Percentiles rank a stretch among this genome's conserved stretches.
These are phyloP conservation scores for Begonia loranthoides DNA, from an alignment of 306 rosid species.

Conservation along the genomic window DNA sequence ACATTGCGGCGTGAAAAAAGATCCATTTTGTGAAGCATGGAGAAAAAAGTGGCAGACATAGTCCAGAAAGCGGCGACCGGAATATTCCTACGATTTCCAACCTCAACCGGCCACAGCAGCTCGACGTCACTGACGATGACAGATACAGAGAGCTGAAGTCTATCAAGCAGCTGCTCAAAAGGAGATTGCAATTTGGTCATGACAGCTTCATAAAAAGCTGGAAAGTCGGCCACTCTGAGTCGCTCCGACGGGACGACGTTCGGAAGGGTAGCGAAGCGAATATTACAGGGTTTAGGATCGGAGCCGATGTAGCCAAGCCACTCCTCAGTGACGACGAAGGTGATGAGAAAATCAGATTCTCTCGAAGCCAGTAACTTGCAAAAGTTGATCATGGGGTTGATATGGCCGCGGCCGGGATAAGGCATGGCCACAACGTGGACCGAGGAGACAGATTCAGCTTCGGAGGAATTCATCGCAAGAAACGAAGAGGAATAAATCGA, in stretches of 20 bases:
- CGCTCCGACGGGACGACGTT: constrained; percentile 36
- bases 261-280: constrained; percentile 22
- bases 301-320: constrained; percentile 25
- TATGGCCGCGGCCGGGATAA: constrained; percentile 30
- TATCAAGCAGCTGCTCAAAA: constrained; percentile 27
- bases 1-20: constrained; percentile 3
- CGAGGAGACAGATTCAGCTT: not conserved
- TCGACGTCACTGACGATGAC: constrained; percentile 21
- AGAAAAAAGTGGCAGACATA: constrained; percentile 30
- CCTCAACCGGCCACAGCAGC: constrained; percentile 21
- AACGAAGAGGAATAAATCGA: too few species aligned
- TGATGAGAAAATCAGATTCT: constrained; percentile 17
- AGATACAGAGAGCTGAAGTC: constrained; percentile 18
- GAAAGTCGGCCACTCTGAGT: constrained; percentile 21
- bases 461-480: not conserved
- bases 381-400: constrained; percentile 52
- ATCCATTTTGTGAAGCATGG: constrained; percentile 15
- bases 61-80: constrained; percentile 37
- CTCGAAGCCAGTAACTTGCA: constrained; percentile 22
- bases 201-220: constrained; percentile 33
- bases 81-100: constrained; percentile 26
- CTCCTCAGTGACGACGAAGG: constrained; percentile 46
- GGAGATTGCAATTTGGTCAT: constrained; percentile 33
- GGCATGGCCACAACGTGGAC: constrained; percentile 35
- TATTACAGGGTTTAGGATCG: constrained; percentile 19